A percentile compares a stretch with the other conserved stretches of the same genome.
These are phyloP conservation scores for Wolfiporia cocos DNA, from an alignment of 1,284 basidiomycete species.

Conservation along the genomic window DNA sequence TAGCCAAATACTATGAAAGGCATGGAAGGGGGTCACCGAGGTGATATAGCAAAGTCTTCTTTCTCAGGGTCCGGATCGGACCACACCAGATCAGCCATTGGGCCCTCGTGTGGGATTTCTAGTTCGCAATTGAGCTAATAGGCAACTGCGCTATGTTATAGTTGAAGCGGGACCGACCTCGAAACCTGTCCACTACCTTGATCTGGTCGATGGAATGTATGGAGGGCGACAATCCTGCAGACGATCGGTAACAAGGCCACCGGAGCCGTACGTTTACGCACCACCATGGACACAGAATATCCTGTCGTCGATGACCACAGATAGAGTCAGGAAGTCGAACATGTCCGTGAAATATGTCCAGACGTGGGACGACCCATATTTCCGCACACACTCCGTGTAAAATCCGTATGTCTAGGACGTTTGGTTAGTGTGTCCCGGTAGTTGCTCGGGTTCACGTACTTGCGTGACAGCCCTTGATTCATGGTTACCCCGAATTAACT, in stretches of 20 bases:
- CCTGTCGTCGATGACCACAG: constrained; percentile 97
- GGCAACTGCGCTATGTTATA: constrained; percentile 3
- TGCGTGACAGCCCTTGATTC: constrained; percentile 98
- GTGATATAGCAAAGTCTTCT: constrained; percentile 98
- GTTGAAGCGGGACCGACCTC: constrained; percentile 48
- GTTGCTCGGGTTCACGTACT: constrained; percentile 39
- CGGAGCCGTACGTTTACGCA: constrained; percentile 22
- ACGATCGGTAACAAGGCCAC: constrained; percentile 9
- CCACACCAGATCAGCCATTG: constrained; percentile 99
- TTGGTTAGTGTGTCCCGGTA: constrained; percentile 11
- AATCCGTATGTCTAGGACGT: constrained; percentile 90
- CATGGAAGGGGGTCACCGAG: constrained; percentile 49
- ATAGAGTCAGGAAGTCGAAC: constrained; percentile 98
- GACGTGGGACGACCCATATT: constrained; percentile 94
- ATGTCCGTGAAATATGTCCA: constrained; percentile 99
- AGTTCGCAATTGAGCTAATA: constrained; percentile 8
- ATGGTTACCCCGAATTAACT: constrained; percentile 97
- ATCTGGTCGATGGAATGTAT: constrained; percentile 99
- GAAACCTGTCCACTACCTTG: constrained; percentile 97
- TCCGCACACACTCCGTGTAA: constrained; percentile 97
- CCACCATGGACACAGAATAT: constrained; percentile 99
- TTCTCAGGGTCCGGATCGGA: constrained; percentile 99
- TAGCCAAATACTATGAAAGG: constrained; percentile 4
- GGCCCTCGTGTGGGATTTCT: constrained; percentile 99
- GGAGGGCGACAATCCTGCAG: constrained; percentile 85